Conservation (phyloP, 768 basidiomycete genomes). For the Kwoniella pini region DNA sequence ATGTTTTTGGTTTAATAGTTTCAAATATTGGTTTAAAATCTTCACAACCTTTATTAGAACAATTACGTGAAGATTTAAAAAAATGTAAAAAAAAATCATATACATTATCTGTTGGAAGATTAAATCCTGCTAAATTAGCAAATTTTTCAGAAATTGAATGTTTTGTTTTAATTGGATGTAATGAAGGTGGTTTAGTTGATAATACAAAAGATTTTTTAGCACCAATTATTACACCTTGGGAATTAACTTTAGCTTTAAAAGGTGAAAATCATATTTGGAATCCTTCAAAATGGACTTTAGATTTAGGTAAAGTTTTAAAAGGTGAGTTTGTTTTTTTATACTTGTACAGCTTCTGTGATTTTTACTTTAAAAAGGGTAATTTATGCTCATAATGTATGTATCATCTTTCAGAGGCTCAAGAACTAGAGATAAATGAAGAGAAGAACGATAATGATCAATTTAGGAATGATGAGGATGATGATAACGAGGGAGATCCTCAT, state of each 20-base stretch:
- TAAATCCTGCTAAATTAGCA: conserved; percentile 89
- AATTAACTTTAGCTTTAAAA: conserved; percentile 77
- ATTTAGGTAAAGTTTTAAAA: conserved; percentile 62
- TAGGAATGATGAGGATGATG: conserved; percentile 24
- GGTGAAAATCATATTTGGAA: conserved; percentile 67
- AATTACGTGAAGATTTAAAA: conserved; percentile 71
- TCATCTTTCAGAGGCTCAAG: conserved; percentile 4
- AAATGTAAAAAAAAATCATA: conserved; percentile 82
- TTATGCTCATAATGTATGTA: too few species aligned
- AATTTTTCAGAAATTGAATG: conserved; percentile 97
- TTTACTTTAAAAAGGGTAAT: too few species aligned
- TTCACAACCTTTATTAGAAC: conserved; percentile 79
- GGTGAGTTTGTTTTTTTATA: conserved; percentile 26
- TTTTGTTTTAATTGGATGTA: conserved; percentile 91
- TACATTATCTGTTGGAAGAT: conserved; percentile 90
- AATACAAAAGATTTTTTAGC: conserved; percentile 76
- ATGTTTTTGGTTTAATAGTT: conserved; percentile 92
- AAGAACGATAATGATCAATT: conserved; percentile 15
- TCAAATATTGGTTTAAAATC: conserved; percentile 89
- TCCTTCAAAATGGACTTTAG: conserved; percentile 65
- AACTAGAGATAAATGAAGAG: conserved; percentile 8
- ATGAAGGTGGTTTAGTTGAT: conserved; percentile 75
- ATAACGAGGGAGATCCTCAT: conserved; percentile 69
- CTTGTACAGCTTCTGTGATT: too few species aligned
- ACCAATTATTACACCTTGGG: conserved; percentile 92